A percentile compares a stretch with the other conserved stretches of the same genome.
These are phyloP conservation scores for Mycena crocata DNA, from an alignment of 768 basidiomycete genomes.

Conservation along the genomic window DNA sequence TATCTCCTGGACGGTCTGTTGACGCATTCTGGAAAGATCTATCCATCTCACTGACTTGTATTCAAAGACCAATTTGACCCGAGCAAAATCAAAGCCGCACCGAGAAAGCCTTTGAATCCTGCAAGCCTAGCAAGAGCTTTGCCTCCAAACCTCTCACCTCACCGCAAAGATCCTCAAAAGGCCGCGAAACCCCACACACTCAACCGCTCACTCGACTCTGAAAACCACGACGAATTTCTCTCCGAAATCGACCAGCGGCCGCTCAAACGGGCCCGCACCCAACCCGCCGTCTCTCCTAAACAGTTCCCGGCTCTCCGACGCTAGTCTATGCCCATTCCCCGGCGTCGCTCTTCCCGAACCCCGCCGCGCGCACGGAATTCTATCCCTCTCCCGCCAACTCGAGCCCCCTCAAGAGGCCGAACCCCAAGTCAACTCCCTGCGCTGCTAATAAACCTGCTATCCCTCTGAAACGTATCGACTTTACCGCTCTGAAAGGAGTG, in stretches of 20 bases:
- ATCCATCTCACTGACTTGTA: neutral
- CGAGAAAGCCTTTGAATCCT: neutral
- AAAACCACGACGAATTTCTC: constrained; percentile 17
- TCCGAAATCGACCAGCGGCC: constrained; percentile 25
- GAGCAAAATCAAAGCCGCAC: constrained; percentile 7
- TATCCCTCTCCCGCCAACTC: constrained; percentile 22
- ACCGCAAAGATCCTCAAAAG: neutral
- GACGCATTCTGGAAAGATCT: neutral
- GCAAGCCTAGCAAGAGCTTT: neutral
- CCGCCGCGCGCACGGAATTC: constrained; percentile 11
- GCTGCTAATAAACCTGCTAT: neutral
- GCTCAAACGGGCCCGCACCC: constrained; percentile 26
- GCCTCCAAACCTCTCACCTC: neutral
- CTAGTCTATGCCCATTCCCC: constrained; percentile 10
- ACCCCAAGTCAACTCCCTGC: neutral
- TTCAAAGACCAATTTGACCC: constrained; percentile 28
- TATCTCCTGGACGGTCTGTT: constrained; percentile 28
- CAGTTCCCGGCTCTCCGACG: neutral
- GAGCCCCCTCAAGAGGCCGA: constrained; percentile 14
- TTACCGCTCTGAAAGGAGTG: constrained; percentile 67
- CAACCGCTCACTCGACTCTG: constrained; percentile 26
- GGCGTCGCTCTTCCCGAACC: neutral
- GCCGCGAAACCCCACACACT: constrained; percentile 10
- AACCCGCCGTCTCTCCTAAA: constrained; percentile 3
- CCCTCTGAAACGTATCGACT: constrained; percentile 8